Percentiles rank a stretch among this genome's conserved stretches.
These are phyloP conservation scores for Leavenworthia alabamica DNA, from an alignment of 345 rosid genomes.

Conservation along the genomic window DNA sequence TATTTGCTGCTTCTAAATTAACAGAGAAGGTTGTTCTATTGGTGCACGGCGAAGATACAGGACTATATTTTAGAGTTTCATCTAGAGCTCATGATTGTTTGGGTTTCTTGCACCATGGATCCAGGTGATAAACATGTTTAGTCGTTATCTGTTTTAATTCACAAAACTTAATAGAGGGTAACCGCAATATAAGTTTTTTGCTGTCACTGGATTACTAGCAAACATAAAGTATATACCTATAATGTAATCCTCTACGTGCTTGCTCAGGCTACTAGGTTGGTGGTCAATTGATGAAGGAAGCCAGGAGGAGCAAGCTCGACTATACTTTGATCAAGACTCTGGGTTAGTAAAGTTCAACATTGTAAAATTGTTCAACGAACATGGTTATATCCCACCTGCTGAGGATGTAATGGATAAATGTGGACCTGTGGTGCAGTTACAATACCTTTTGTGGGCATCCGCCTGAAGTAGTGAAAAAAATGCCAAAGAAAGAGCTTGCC, in stretches of 20 bases:
- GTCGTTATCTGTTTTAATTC: constrained; percentile 15
- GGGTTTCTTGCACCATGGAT: constrained; percentile 92
- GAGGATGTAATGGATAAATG: constrained; percentile 3
- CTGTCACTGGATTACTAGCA: not conserved
- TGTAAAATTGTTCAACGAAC: not conserved
- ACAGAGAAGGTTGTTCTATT: constrained; percentile 66
- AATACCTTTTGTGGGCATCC: constrained; percentile 91
- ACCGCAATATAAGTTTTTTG: not conserved
- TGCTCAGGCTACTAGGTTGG: constrained; percentile 77
- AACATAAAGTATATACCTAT: not conserved
- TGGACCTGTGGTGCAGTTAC: constrained; percentile 55
- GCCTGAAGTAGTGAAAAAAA: constrained; percentile 90
- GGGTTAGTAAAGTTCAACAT: constrained; percentile 43
- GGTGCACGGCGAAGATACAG: constrained; percentile 57
- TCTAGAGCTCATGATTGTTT: constrained; percentile 71
- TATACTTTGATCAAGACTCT: constrained; percentile 56
- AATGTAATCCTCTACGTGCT: constrained; percentile 12
- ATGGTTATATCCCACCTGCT: not conserved
- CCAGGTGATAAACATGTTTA: constrained; percentile 79
- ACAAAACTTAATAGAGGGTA: not conserved
- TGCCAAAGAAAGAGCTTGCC: constrained; percentile 91
- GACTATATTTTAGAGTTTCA: constrained; percentile 69
- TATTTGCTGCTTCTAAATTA: constrained; percentile 66
- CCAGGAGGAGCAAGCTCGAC: constrained; percentile 77
- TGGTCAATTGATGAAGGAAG: constrained; percentile 96